Evolutionary conservation across 2,329 filamentous ascomycete species (phyloP).

Genomic region (Neocucurbitaria cava): DNA sequence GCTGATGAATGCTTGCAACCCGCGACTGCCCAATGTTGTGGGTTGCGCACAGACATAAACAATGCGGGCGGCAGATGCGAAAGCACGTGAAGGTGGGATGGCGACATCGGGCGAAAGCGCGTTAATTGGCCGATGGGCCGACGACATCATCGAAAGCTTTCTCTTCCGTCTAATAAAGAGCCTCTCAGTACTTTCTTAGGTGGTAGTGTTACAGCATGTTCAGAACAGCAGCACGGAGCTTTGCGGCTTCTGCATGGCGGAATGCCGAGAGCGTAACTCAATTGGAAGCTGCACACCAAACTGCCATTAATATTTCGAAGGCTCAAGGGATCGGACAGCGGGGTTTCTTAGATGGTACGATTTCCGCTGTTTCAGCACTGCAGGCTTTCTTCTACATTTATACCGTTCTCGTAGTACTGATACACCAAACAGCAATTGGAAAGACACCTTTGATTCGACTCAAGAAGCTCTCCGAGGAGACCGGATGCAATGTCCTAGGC

Average conservation of each 20-base stretch:
- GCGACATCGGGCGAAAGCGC: conserved; percentile 33
- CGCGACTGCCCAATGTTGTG: neutral
- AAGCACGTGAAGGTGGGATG: conserved; percentile 22
- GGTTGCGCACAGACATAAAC: neutral
- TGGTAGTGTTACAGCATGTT: conserved; percentile 65
- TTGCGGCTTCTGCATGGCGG: conserved; percentile 68
- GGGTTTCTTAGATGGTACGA: conserved; percentile 76
- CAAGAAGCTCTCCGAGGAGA: conserved; percentile 85
- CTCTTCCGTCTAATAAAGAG: neutral
- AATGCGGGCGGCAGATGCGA: conserved; percentile 6
- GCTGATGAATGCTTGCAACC: neutral
- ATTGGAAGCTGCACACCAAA: conserved; percentile 60
- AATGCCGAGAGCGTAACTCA: conserved; percentile 56
- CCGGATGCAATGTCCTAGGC: conserved; percentile 90
- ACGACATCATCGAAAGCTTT: conserved; percentile 17
- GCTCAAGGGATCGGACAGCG: conserved; percentile 81
- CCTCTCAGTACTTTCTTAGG: neutral
- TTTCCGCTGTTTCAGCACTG: neutral
- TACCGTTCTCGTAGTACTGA: conserved; percentile 7
- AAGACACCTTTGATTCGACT: conserved; percentile 95
- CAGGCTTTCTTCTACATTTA: neutral
- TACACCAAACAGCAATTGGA: conserved; percentile 74
- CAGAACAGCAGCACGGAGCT: conserved; percentile 70
- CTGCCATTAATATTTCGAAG: conserved; percentile 76
- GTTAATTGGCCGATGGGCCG: conserved; percentile 24